These are phyloP conservation scores for Vinca minor DNA, from an alignment of 257 asterid species.

Conservation along the genomic window DNA sequence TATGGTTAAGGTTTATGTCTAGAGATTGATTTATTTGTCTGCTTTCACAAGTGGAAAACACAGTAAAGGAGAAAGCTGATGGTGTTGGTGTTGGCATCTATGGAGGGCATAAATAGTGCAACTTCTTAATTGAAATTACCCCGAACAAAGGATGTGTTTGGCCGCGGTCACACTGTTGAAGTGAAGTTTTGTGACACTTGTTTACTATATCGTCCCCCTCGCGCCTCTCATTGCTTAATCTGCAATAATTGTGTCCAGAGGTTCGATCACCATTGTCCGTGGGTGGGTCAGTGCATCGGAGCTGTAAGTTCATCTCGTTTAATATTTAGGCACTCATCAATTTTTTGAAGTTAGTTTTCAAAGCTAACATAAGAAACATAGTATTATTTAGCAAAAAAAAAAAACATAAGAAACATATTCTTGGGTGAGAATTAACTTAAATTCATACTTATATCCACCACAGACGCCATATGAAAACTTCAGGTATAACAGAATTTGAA, in stretches of 20 bases:
- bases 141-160: constrained; percentile 52
- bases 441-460: constrained; percentile 12
- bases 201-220: constrained; percentile 79
- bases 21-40: no score
- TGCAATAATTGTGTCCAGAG: constrained; percentile 95
- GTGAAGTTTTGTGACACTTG: constrained; percentile 90
- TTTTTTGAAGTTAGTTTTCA: no score
- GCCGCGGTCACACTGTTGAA: constrained; percentile 54
- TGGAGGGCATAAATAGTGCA: constrained; percentile 47
- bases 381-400: no score
- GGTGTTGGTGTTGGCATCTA: no score
- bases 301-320: constrained; percentile 63
- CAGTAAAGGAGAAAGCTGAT: no score
- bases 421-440: neutral
- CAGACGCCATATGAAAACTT: constrained; percentile 93
- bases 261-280: constrained; percentile 97
- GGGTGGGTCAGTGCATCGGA: constrained; percentile 97
- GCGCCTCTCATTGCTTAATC: constrained; percentile 91
- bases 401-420: no score
- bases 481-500: no score
- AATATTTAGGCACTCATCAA: no score
- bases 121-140: constrained; percentile 51
- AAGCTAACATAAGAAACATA: no score
- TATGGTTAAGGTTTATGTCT: no score
- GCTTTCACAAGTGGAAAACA: no score